Base-by-base conservation (phyloP, 1,139 yeast genomes). In the Debaryomyces sp. region DNA sequence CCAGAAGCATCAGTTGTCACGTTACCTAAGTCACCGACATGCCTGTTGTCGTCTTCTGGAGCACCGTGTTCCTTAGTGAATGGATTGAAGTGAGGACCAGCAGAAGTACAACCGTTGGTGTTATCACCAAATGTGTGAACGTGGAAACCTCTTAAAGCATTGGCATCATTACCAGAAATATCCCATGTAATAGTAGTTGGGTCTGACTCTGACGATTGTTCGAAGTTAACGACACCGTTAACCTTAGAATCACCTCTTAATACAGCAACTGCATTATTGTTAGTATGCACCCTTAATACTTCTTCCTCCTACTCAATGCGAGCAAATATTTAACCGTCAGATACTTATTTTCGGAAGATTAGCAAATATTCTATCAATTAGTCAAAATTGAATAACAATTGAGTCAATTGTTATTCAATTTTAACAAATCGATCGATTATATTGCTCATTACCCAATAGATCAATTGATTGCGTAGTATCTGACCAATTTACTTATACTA, bases 61-160 rank as follows among this genome's bases (percentile, higher is more conserved):
- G 95, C 91, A 75, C 99, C 99, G 73, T 94, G 99, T 59, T 84
- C 82, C 79, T 87, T 86, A 60, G 82, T 78, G 71, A 87, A 88
- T 58, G 98, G 98, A 82, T 94, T 94, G 85, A 90, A 92, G 77
- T 94, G 99, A 52, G 97, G 97, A 64, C 99, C 99, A 50, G 99
- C 98, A 57, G 97, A 90, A 54, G 97, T 91, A 78, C 98, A 92
- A 55, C 99, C 98, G 70, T 94, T 92, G 76, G 98, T 91, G 83
- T 91, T 90, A 80, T 94, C 99, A 78, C 99, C 99, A 66, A 92
- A 94, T 67, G 89, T 88, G 76, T 94, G 99, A 68, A 94, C 78
- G 81, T 94, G 99, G 96, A 94, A 92, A 45, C 98, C 99, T 74
- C 97, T 87, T 71, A 80, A 75, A 44, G 97, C 91, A 62, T 89